phyloP scores from a whole-genome alignment of 1,284 basidiomycete species.

The Malassezia caprae region DNA sequence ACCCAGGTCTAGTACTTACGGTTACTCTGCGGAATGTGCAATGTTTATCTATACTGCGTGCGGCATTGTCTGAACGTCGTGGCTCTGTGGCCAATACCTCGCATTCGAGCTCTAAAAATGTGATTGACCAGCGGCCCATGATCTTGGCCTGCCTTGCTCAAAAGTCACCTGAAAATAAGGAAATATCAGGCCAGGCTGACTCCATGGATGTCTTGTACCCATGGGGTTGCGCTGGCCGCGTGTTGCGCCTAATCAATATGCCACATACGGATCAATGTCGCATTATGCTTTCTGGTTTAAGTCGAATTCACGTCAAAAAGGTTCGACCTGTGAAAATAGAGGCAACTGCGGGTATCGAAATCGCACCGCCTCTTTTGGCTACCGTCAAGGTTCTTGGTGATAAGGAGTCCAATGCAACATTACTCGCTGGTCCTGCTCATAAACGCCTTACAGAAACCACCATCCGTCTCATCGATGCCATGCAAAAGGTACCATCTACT shows the following conservation, averaged over 20 bases:
- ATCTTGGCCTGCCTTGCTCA: constrained; percentile 3
- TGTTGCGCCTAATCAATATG: constrained; percentile 40
- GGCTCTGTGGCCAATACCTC: constrained; percentile 11
- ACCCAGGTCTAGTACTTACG: constrained; percentile 42
- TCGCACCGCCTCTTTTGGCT: not conserved
- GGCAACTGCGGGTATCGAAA: not conserved
- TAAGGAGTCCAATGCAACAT: not conserved
- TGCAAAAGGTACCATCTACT: not conserved
- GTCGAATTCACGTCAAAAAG: constrained; percentile 33
- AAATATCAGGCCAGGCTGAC: constrained; percentile 13
- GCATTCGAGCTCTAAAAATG: not conserved
- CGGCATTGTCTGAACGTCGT: constrained; percentile 27
- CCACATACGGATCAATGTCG: constrained; percentile 41
- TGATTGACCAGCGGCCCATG: constrained; percentile 1
- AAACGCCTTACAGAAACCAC: not conserved
- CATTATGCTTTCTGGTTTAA: constrained; percentile 37
- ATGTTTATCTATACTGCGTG: constrained; percentile 43
- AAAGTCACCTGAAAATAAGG: constrained; percentile 23
- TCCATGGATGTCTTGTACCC: constrained; percentile 31
- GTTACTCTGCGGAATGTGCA: constrained; percentile 40
- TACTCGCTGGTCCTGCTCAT: not conserved
- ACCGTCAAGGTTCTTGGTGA: constrained; percentile 18
- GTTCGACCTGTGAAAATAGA: constrained; percentile 10
- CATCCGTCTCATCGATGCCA: not conserved
- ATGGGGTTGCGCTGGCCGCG: constrained; percentile 42